Conservation (phyloP, 1,284 basidiomycete species). For the Lentinula novae-zelandiae region DNA sequence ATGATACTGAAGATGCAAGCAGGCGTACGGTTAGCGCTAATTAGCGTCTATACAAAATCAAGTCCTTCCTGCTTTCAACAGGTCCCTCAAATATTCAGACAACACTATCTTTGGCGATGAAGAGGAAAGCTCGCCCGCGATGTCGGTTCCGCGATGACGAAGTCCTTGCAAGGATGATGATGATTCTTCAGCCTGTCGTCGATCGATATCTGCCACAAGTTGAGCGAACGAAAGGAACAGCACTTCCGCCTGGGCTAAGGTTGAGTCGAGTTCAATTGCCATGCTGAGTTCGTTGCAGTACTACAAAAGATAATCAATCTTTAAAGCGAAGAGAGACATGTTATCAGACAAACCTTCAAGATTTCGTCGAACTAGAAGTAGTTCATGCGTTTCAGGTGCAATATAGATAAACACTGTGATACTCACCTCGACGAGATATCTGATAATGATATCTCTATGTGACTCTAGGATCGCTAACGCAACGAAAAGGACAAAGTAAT, state of each 20-base stretch:
- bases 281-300: conserved; percentile 93
- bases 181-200: conserved; percentile 55
- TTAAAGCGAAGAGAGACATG: neutral
- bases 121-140: conserved; percentile 14
- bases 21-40: neutral
- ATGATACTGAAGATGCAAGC: neutral
- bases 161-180: conserved; percentile 21
- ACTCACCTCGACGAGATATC: conserved; percentile 86
- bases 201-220: conserved; percentile 86
- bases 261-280: conserved; percentile 90
- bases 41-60: conserved; percentile 11
- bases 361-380: conserved; percentile 75
- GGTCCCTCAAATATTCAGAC: conserved; percentile 54
- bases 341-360: conserved; percentile 58
- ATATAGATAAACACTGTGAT: neutral
- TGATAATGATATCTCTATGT: conserved; percentile 89
- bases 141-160: conserved; percentile 21
- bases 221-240: conserved; percentile 84
- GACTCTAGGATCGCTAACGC: conserved; percentile 92
- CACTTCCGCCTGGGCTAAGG: conserved; percentile 91
- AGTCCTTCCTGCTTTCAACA: conserved; percentile 40
- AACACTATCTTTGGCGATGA: conserved; percentile 32
- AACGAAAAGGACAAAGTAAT: conserved; percentile 89
- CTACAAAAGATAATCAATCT: conserved; percentile 28
- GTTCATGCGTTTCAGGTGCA: neutral